phyloP scores from a whole-genome alignment of 1,284 basidiomycete genomes.

The Bjerkandera adusta region DNA sequence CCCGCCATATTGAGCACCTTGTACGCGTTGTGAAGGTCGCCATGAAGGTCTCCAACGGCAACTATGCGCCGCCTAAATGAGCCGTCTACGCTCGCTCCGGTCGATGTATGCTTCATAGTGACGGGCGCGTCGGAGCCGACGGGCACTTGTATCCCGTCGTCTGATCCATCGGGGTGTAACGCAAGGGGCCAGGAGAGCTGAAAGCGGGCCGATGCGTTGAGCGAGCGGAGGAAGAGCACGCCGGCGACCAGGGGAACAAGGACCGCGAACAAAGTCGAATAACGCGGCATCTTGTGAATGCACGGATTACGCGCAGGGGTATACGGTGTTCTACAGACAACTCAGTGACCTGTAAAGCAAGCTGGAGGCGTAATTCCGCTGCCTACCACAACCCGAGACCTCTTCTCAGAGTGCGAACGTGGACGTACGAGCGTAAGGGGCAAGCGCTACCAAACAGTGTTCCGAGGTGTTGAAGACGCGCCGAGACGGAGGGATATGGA shows the following conservation, averaged over 20 bases:
- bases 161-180: conserved; percentile 22
- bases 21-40: conserved; percentile 70
- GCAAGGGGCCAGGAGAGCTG: conserved; percentile 28
- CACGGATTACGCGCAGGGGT: too few species aligned
- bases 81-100: conserved; percentile 8
- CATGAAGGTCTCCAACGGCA: conserved; percentile 82
- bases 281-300: conserved; percentile 22
- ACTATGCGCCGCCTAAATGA: conserved; percentile 51
- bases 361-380: too few species aligned
- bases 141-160: conserved; percentile 15
- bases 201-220: conserved; percentile 23
- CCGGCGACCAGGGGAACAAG: conserved; percentile 23
- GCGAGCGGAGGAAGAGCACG: conserved; percentile 23
- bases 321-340: too few species aligned
- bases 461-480: too few species aligned
- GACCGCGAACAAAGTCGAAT: conserved; percentile 19
- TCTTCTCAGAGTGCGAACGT: too few species aligned
- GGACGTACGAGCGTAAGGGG: too few species aligned
- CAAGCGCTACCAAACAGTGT: too few species aligned
- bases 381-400: too few species aligned
- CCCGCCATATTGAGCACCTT: conserved; percentile 76
- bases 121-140: conserved; percentile 6
- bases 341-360: too few species aligned
- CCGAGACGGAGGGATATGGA: too few species aligned
- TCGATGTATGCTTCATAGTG: background rate